A percentile compares a stretch with the other conserved stretches of the same genome.
Conservation (phyloP, 106 monocot species). For the Dendrobium chrysotoxum region DNA sequence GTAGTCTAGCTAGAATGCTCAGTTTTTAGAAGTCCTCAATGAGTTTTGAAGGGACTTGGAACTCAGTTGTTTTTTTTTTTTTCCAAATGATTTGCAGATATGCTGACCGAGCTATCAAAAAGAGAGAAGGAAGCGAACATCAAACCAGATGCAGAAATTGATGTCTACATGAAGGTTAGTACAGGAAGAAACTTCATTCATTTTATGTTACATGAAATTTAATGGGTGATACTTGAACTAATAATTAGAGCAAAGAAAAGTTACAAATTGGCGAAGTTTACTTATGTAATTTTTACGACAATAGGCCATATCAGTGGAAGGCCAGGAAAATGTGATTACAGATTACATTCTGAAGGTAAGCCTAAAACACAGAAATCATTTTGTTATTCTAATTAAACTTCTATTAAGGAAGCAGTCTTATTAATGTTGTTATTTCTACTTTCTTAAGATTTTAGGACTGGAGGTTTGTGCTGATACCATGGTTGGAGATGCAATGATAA, state of each 20-base stretch:
- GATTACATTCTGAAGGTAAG: conserved; percentile 13
- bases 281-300: not conserved
- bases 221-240: not conserved
- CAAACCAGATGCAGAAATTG: conserved; percentile 54
- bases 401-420: not conserved
- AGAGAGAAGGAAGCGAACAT: conserved; percentile 60
- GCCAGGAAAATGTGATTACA: conserved; percentile 1
- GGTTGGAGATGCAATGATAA: conserved; percentile 68
- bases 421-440: conserved; percentile 2
- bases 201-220: not conserved
- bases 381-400: not conserved
- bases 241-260: not conserved
- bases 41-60: not conserved
- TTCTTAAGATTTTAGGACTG: conserved; percentile 57
- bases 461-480: conserved; percentile 81
- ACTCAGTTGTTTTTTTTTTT: not conserved
- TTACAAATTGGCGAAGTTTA: not conserved
- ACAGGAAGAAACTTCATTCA: not conserved
- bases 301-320: not conserved
- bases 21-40: not conserved
- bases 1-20: conserved; percentile 10
- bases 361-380: not conserved
- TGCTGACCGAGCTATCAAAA: conserved; percentile 48
- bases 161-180: conserved; percentile 64
- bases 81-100: conserved; percentile 21